Evolutionary conservation across 1,284 basidiomycete species (phyloP).

Genomic region (Puccinia coronata): DNA sequence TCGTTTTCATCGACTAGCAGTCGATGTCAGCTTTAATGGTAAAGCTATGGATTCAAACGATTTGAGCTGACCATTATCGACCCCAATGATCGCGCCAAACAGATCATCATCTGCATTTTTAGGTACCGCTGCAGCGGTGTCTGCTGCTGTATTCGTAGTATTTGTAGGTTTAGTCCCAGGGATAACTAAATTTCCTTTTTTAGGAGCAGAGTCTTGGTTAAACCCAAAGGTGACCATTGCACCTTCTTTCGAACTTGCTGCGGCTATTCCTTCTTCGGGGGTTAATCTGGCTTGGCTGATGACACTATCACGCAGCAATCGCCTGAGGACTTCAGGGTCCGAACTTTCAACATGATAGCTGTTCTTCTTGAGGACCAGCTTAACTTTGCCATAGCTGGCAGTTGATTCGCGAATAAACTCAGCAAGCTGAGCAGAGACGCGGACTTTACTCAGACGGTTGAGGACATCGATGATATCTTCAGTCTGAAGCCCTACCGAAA

Average conservation of each 20-base stretch:
- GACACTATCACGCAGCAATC: constrained; percentile 76
- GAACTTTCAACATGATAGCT: constrained; percentile 92
- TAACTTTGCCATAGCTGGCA: constrained; percentile 91
- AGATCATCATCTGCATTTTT: constrained; percentile 68
- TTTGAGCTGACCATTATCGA: constrained; percentile 72
- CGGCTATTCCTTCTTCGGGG: constrained; percentile 58
- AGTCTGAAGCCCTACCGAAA: constrained; percentile 95
- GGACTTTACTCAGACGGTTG: constrained; percentile 63
- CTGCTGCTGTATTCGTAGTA: constrained; percentile 55
- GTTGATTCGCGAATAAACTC: constrained; percentile 86
- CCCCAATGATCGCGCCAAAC: constrained; percentile 84
- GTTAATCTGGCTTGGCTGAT: constrained; percentile 72
- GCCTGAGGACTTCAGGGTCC: constrained; percentile 84
- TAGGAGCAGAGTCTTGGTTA: constrained; percentile 72
- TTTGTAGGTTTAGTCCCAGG: constrained; percentile 66
- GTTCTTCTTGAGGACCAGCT: constrained; percentile 94
- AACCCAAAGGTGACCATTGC: constrained; percentile 64
- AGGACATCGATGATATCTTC: constrained; percentile 95
- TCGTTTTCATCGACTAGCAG: constrained; percentile 79
- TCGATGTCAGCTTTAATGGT: not conserved
- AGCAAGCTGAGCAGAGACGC: constrained; percentile 79
- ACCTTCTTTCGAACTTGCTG: constrained; percentile 61
- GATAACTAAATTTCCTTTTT: constrained; percentile 76
- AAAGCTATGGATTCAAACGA: not conserved
- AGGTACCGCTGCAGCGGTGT: constrained; percentile 55